Evolutionary conservation across 2,329 filamentous ascomycete genomes (phyloP), one percentile per base, ranked within the genome.

Genomic region (Paracoccidioides brasiliensis): DNA sequence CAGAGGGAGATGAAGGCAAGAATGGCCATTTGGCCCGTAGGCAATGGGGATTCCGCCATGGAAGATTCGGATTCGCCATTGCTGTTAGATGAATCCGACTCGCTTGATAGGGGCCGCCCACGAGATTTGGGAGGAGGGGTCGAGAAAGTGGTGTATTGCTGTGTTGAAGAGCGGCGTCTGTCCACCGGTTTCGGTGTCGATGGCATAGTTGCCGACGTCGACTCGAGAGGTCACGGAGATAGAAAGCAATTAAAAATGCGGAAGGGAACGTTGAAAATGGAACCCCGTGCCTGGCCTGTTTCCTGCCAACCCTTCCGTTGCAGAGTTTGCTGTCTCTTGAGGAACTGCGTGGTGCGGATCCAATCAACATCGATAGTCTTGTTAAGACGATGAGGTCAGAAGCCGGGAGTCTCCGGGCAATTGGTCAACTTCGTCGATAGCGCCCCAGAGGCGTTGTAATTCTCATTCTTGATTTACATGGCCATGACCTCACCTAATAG

Each of bases 1-100:
- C 88, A 86, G 28, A 98, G 78, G 5, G 90, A 90, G 58, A 98
- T 87, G 61, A 96, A 74, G 1, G 91, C 91, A 38, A 98, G 76
- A 10, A 97, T 80, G 4, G 83, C 79, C 58, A 98, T 84, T 74
- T 97, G 93, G 62, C 78, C 82, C 61, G 82, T 82, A 0, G 93
- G 93, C 15, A 98, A 73, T 0, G 91, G 90, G 1, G 88, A 88
- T 61, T 81, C 56, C 3, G 54, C 33, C 32, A 53, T 32, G 38
- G 51, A 53, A 45, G 55, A 54, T 35, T 62, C 49, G 12, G 59
- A 44, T 22, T 59, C 58, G 6, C 69, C 68, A 61, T 67, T 58
- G 37, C 63, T 60, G 45, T 63, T 67, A 1, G 72, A 72, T 38
- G 69, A 71, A 48, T 64, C 67, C 42, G 71, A 73, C 45, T 69